Evolutionary conservation across 2,329 filamentous ascomycete genomes (phyloP).

Genomic region (Endothia cerciana): DNA sequence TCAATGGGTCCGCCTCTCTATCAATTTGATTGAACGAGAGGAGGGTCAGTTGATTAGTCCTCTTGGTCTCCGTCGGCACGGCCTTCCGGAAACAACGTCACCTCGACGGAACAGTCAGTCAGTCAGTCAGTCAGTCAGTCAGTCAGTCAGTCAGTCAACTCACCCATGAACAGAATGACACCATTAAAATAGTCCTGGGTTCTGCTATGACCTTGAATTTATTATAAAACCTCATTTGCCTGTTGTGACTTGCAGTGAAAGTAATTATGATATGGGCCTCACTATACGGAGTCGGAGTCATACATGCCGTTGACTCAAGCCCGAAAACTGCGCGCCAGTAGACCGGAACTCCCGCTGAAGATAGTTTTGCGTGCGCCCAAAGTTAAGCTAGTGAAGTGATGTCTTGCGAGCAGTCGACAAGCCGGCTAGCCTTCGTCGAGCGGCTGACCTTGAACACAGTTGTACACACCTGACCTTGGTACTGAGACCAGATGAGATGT

Average conservation of each 20-base stretch:
- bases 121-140: conserved; percentile 3
- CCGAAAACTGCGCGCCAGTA: no score
- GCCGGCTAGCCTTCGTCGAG: no score
- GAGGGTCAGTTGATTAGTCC: neutral
- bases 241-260: neutral
- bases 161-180: conserved; percentile 29
- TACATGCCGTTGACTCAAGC: no score
- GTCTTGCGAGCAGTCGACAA: no score
- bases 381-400: no score
- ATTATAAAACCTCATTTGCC: neutral
- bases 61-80: neutral
- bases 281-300: neutral
- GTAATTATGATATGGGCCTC: neutral
- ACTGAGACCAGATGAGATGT: no score
- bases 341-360: no score
- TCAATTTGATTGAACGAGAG: neutral
- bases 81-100: conserved; percentile 15
- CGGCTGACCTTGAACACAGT: no score
- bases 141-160: conserved; percentile 1
- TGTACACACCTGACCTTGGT: no score
- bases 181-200: conserved; percentile 10
- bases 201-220: conserved; percentile 12
- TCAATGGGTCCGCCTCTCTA: neutral
- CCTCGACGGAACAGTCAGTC: conserved; percentile 20
- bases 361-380: no score